Evolutionary conservation across 768 basidiomycete genomes (phyloP).

Genomic region (Suillus hirtellus): DNA sequence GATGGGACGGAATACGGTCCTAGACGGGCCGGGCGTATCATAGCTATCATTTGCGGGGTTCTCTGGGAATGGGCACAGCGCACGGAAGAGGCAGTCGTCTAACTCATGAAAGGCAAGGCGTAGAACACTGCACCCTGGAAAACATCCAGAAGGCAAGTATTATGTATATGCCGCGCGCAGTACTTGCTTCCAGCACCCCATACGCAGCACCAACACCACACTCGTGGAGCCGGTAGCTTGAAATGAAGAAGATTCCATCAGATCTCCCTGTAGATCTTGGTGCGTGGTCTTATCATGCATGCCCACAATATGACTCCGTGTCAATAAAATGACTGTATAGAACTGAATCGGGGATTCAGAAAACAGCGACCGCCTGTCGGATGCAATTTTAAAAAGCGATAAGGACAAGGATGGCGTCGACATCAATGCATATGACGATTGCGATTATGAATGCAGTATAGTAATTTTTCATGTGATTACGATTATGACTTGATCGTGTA

Average conservation of each 20-base stretch:
- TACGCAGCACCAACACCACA: not conserved
- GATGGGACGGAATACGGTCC: not conserved
- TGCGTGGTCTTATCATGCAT: not conserved
- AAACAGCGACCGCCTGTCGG: not conserved
- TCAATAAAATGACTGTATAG: not conserved
- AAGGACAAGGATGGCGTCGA: conserved; percentile 7
- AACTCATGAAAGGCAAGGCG: not conserved
- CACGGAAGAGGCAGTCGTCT: not conserved
- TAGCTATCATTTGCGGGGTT: not conserved
- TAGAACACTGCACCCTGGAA: not conserved
- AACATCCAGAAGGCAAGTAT: not conserved
- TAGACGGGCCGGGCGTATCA: not conserved
- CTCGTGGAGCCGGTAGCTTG: not conserved
- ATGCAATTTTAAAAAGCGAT: conserved; percentile 11
- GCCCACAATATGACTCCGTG: not conserved
- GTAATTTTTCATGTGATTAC: conserved; percentile 14
- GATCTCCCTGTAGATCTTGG: not conserved
- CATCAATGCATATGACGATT: conserved; percentile 18
- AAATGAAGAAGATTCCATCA: not conserved
- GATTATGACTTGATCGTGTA: not conserved
- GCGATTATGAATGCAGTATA: conserved; percentile 29
- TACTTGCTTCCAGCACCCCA: not conserved
- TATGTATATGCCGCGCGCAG: not conserved
- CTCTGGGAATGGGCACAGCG: conserved; percentile 1
- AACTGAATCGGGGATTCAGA: not conserved